Percentiles rank a stretch among this genome's conserved stretches.
Evolutionary conservation across 129 eudicot genomes (phyloP).

Genomic region (Artemisia tridentata): DNA sequence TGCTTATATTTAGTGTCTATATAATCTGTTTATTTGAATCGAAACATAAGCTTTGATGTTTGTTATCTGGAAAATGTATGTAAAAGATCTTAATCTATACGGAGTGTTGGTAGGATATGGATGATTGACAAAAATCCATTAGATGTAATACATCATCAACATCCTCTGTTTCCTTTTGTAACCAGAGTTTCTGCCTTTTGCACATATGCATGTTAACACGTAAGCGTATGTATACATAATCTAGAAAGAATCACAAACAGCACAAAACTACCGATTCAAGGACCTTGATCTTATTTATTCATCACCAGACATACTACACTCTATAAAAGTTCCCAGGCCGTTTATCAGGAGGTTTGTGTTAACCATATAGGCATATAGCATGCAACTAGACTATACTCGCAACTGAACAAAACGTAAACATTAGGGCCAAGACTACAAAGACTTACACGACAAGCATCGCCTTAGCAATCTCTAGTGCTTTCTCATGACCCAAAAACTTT

Average conservation of each 20-base stretch:
- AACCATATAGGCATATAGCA: slow-evolving; percentile 8
- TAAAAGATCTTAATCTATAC: no score
- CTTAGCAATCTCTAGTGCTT: slow-evolving; percentile 78
- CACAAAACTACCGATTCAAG: background rate
- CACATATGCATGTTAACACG: background rate
- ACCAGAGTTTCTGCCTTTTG: no score
- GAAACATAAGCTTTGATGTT: no score
- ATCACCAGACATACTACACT: slow-evolving; percentile 9
- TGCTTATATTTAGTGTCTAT: no score
- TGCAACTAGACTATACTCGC: slow-evolving; percentile 22
- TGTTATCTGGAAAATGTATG: no score
- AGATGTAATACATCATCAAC: no score
- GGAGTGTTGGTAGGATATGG: no score
- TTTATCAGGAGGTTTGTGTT: background rate
- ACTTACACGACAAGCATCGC: slow-evolving; percentile 49
- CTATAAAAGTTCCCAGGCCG: background rate
- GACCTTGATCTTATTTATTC: background rate
- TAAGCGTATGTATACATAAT: background rate
- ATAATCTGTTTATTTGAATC: no score
- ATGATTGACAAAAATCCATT: no score
- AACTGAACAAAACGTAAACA: background rate
- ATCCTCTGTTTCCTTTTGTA: no score
- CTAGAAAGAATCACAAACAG: background rate
- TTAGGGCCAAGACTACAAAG: background rate
- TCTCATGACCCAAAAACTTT: slow-evolving; percentile 64